A percentile compares a stretch with the other conserved stretches of the same genome.
These are phyloP conservation scores for Rhizophora apiculata DNA, from an alignment of 345 rosid genomes.

Conservation along the genomic window DNA sequence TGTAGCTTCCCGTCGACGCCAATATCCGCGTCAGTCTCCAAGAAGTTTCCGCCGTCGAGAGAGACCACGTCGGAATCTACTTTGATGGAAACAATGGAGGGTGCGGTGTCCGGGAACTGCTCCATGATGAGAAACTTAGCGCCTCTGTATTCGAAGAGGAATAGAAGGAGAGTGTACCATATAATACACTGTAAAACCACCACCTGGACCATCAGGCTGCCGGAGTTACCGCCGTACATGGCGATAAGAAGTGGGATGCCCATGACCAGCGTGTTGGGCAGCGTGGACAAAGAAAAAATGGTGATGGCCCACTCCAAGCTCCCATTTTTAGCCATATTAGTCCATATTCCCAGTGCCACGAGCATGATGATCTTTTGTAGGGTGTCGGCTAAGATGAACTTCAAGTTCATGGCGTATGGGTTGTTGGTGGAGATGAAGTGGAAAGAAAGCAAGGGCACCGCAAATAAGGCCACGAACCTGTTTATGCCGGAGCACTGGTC, in stretches of 20 bases:
- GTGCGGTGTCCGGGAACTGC: slow-evolving; percentile 47
- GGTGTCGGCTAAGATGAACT: slow-evolving; percentile 36
- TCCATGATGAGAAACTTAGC: slow-evolving; percentile 41
- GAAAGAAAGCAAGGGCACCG: slow-evolving; percentile 33
- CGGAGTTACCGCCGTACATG: slow-evolving; percentile 27
- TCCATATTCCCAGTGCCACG: slow-evolving; percentile 20
- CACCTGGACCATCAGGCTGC: slow-evolving; percentile 32
- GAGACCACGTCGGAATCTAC: slow-evolving; percentile 47
- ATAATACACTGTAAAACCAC: slow-evolving; percentile 36
- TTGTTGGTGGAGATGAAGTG: slow-evolving; percentile 23
- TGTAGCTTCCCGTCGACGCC: slow-evolving; percentile 43
- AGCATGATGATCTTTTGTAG: slow-evolving; percentile 32
- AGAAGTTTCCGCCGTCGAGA: slow-evolving; percentile 37
- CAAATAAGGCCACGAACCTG: slow-evolving; percentile 34
- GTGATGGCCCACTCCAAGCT: slow-evolving; percentile 31
- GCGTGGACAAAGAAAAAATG: slow-evolving; percentile 31
- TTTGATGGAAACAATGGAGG: slow-evolving; percentile 43
- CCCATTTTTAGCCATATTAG: slow-evolving; percentile 10
- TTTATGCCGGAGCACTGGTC: slow-evolving; percentile 39
- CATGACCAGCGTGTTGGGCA: slow-evolving; percentile 34
- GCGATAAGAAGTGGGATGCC: slow-evolving; percentile 32
- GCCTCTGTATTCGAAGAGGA: slow-evolving; percentile 44
- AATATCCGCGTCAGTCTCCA: slow-evolving; percentile 44
- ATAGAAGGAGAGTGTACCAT: slow-evolving; percentile 39
- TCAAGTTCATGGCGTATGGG: slow-evolving; percentile 26